These are phyloP conservation scores for Pistacia atlantica DNA, from an alignment of 345 rosid genomes.

Conservation along the genomic window DNA sequence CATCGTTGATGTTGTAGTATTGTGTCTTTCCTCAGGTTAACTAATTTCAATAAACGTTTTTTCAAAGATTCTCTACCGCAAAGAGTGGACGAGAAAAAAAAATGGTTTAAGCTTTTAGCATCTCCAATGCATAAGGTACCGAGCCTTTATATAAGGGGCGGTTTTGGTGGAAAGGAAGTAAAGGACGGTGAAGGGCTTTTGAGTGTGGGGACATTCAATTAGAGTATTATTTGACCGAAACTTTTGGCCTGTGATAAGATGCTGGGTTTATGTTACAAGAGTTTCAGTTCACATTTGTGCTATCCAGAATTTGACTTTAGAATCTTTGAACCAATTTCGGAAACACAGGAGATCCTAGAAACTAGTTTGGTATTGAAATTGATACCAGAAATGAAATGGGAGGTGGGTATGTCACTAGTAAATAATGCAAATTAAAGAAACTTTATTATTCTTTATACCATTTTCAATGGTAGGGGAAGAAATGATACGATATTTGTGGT, in stretches of 20 bases:
- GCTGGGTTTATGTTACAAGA: background rate
- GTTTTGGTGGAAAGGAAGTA: constrained; percentile 34
- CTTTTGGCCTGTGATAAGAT: constrained; percentile 10
- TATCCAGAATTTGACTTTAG: background rate
- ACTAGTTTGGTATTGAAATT: background rate
- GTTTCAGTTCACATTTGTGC: constrained; percentile 3
- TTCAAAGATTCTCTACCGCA: constrained; percentile 13
- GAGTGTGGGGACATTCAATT: constrained; percentile 7
- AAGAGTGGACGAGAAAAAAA: constrained; percentile 42
- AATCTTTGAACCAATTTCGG: background rate
- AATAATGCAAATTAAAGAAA: background rate
- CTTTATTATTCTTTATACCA: constrained; percentile 19
- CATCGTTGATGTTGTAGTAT: constrained; percentile 28
- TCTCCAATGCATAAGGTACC: constrained; percentile 46
- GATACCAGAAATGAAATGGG: constrained; percentile 10
- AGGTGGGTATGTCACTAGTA: constrained; percentile 5
- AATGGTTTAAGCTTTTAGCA: constrained; percentile 31
- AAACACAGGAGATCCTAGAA: background rate
- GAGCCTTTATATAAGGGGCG: constrained; percentile 36
- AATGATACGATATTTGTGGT: background rate
- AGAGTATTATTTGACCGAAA: constrained; percentile 12
- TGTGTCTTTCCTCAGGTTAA: background rate
- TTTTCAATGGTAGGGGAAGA: constrained; percentile 13
- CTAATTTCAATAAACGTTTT: background rate
- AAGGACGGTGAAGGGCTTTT: constrained; percentile 54